phyloP scores from a whole-genome alignment of 1,139 yeast species.

The Tardiomyces blankii region DNA sequence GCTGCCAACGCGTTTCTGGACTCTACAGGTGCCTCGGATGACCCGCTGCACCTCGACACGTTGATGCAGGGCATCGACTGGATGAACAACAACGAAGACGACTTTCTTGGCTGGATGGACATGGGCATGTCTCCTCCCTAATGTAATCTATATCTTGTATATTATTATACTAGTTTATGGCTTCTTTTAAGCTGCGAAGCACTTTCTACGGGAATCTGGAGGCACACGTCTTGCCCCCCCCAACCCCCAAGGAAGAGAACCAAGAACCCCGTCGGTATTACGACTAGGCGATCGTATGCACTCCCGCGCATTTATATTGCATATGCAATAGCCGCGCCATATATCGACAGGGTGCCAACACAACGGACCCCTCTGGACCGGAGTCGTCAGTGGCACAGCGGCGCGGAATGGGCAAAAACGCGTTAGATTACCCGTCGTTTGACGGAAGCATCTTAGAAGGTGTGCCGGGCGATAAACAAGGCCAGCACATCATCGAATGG shows the following conservation, averaged over 20 bases:
- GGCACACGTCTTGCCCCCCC: no score
- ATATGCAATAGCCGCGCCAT: no score
- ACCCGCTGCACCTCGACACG: slow-evolving; percentile 24
- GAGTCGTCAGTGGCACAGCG: not conserved
- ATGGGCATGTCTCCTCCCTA: slow-evolving; percentile 44
- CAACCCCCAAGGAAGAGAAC: no score
- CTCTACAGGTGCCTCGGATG: slow-evolving; percentile 21
- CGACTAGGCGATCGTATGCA: no score
- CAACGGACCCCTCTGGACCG: no score
- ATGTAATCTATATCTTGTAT: slow-evolving; percentile 21
- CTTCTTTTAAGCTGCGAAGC: not conserved
- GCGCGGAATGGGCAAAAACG: not conserved
- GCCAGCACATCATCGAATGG: not conserved
- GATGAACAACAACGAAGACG: slow-evolving; percentile 73
- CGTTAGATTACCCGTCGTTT: not conserved
- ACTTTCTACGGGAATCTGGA: no score
- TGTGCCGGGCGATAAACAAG: not conserved
- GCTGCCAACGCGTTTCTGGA: slow-evolving; percentile 13
- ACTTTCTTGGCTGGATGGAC: slow-evolving; percentile 94
- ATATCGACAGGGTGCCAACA: no score
- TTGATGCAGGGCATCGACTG: slow-evolving; percentile 74
- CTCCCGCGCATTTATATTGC: no score
- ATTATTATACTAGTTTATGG: not conserved
- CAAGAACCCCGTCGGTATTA: no score
- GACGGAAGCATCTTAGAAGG: not conserved